Conservation (phyloP, 202 grass and related monocot genomes). For the Setaria viridis region DNA sequence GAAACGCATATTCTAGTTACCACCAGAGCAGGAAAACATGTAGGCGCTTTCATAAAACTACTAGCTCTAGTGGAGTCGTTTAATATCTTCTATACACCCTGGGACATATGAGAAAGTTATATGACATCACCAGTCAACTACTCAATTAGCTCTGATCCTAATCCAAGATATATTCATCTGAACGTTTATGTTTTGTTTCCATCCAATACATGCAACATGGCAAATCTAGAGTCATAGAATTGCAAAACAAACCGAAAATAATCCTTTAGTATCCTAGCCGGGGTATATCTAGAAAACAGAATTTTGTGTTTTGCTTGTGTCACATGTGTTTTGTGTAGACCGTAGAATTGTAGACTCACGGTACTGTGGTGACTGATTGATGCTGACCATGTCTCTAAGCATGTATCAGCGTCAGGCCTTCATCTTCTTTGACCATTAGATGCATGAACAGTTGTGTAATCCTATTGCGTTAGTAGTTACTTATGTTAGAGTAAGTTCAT, state of each 20-base stretch:
- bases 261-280: background rate
- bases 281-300: background rate
- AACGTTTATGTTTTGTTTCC: background rate
- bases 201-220: background rate
- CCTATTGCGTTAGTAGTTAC: constrained; percentile 4
- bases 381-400: background rate
- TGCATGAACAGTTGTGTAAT: constrained; percentile 20
- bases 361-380: constrained; percentile 16
- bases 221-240: constrained; percentile 11
- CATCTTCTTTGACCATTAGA: constrained; percentile 30
- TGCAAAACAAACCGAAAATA: background rate
- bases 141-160: background rate
- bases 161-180: background rate
- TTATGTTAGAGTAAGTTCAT: constrained; percentile 33
- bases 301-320: background rate
- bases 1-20: background rate
- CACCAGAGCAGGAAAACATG: constrained; percentile 15
- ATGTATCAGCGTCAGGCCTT: constrained; percentile 22
- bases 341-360: background rate
- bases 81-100: constrained; percentile 9
- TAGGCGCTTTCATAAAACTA: background rate
- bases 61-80: background rate
- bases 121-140: background rate
- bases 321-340: background rate
- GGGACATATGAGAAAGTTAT: background rate